A percentile compares a stretch with the other conserved stretches of the same genome.
These are phyloP conservation scores for Chaetomium cochliodes DNA, from an alignment of 495 filamentous ascomycete species.

Conservation along the genomic window DNA sequence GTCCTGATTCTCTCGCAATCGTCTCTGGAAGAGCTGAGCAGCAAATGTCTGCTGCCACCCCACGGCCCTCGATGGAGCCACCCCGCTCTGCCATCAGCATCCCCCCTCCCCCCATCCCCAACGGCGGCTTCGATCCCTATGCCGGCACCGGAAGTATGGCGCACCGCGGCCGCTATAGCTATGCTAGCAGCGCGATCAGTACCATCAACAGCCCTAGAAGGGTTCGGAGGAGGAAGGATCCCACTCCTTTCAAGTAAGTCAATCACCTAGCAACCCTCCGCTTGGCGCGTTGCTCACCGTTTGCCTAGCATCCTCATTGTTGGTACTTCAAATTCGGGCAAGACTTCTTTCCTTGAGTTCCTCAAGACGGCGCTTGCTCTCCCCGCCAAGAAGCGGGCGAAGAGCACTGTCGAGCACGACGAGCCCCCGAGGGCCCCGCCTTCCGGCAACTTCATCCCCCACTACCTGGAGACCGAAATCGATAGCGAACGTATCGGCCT, in stretches of 20 bases:
- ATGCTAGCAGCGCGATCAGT: slow-evolving; percentile 87
- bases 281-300: slow-evolving; percentile 10
- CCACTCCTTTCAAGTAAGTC: slow-evolving; percentile 95
- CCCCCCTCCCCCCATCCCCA: slow-evolving; percentile 57
- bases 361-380: slow-evolving; percentile 79
- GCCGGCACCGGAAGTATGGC: slow-evolving; percentile 91
- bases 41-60: slow-evolving; percentile 40
- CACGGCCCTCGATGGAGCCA: slow-evolving; percentile 48
- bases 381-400: slow-evolving; percentile 69
- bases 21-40: slow-evolving; percentile 53
- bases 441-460: slow-evolving; percentile 68
- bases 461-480: slow-evolving; percentile 93
- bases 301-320: slow-evolving; percentile 78
- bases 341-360: slow-evolving; percentile 96
- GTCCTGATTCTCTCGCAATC: slow-evolving; percentile 64
- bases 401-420: slow-evolving; percentile 50
- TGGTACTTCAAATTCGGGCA: slow-evolving; percentile 84
- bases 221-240: slow-evolving; percentile 91
- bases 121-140: slow-evolving; percentile 67
- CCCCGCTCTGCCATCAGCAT: slow-evolving; percentile 35
- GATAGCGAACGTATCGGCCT: slow-evolving; percentile 89
- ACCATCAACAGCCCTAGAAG: slow-evolving; percentile 92
- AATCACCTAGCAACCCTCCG: no score
- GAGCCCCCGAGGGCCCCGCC: slow-evolving; percentile 50
- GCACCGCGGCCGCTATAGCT: slow-evolving; percentile 93